Conservation (phyloP, 1,284 basidiomycete species). For the Ceratobasidium sp. region DNA sequence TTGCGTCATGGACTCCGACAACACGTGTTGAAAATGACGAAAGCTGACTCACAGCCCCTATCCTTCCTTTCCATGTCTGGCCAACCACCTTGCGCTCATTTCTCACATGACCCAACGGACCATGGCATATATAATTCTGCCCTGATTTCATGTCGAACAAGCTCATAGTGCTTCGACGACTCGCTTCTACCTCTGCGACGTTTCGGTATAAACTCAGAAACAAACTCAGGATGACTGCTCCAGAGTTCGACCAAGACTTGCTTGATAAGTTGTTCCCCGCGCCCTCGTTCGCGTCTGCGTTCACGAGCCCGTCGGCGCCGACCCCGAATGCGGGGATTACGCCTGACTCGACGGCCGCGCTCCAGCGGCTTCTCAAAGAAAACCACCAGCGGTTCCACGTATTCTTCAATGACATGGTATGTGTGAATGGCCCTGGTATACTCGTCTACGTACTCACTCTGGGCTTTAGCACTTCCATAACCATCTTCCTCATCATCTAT, state of each 20-base stretch:
- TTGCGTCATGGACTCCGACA: too few species aligned
- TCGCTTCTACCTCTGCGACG: not conserved
- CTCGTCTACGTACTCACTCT: too few species aligned
- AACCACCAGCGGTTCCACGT: slow-evolving; percentile 69
- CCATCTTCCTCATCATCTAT: slow-evolving; percentile 46
- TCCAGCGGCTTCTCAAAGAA: slow-evolving; percentile 63
- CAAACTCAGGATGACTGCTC: slow-evolving; percentile 12
- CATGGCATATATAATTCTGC: too few species aligned
- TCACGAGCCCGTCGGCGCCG: too few species aligned
- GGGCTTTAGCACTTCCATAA: too few species aligned
- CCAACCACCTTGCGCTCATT: too few species aligned
- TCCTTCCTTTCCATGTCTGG: too few species aligned
- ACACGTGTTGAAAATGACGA: too few species aligned
- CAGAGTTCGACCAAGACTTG: slow-evolving; percentile 13
- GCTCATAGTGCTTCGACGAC: not conserved
- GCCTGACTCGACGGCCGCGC: slow-evolving; percentile 59
- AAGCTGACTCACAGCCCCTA: too few species aligned
- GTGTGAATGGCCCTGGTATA: too few species aligned
- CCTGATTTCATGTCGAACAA: not conserved
- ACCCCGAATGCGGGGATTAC: slow-evolving; percentile 63
- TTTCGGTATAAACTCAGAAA: not conserved
- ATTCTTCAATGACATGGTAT: slow-evolving; percentile 74
- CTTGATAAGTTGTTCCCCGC: slow-evolving; percentile 57
- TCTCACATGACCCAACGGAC: too few species aligned
- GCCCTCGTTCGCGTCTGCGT: slow-evolving; percentile 55